Evolutionary conservation across 768 basidiomycete genomes (phyloP), one percentile per base, ranked within the genome.

Genomic region (Punctularia strigosozonata): DNA sequence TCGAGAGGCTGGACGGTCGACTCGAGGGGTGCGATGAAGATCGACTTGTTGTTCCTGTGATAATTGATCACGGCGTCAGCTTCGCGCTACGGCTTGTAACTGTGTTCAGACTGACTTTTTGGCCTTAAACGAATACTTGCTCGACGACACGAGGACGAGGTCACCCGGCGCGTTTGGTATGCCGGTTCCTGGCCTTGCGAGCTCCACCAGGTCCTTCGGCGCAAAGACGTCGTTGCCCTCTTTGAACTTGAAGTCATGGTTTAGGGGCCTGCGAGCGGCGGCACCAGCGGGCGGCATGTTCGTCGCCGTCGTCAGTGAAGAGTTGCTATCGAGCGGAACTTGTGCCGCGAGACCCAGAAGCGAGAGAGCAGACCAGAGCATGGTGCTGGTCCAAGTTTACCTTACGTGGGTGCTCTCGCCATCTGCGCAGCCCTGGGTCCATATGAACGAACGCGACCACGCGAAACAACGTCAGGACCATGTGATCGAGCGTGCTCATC

Each of bases 91-190:
- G 6, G 14, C 36, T 25, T 24, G 33, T 37, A 25, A 26, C 17
- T 21, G 15, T 4, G 5, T 18, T 17, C 4, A 17, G 2, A 57
- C 77, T 54, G 47, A 88, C 83, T 78, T 78, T 54, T 81, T 77
- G 41, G 81, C 75, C 36, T 77, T 64, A 42, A 87, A 69, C 10
- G 79, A 79, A 54, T 77, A 83, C 56, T 77, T 72, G 59, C 69
- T 76, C 51, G 75, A 63, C 3, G 78, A 63, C 15, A 84, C 64
- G 42, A 87, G 53, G 18, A 76, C 73, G 47, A 91, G 58, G 57
- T 83, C 77, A 18, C 82, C 86, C 0, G 61, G 65, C 13, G 64
- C 56, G 50, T 86, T 89, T 14, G 83, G 69, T n/a, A 75, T 60
- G 5, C 79, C 82, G 10, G 50, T 52, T 2, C 77, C 75, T 4